A percentile compares a stretch with the other conserved stretches of the same genome.
These are phyloP conservation scores for Cladophialophora exuberans DNA, from an alignment of 2,329 filamentous ascomycete species.

Conservation along the genomic window DNA sequence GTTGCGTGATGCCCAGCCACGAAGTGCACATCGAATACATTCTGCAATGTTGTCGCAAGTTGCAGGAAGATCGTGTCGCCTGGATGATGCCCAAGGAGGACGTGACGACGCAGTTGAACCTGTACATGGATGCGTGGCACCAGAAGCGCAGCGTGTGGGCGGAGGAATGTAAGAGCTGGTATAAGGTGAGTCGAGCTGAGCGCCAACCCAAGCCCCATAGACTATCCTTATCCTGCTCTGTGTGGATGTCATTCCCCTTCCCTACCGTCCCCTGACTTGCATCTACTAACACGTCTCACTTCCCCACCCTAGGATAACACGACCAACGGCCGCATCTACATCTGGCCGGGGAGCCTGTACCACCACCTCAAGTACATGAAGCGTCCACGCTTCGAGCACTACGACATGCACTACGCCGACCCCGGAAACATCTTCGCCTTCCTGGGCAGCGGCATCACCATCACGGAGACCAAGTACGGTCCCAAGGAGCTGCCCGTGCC, in stretches of 20 bases:
- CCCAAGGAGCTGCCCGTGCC: constrained; percentile 17
- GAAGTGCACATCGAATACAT: constrained; percentile 37
- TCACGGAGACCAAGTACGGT: constrained; percentile 38
- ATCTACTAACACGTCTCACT: neutral
- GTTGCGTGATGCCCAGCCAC: constrained; percentile 34
- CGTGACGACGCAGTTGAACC: constrained; percentile 31
- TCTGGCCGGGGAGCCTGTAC: constrained; percentile 45
- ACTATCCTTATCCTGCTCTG: no score
- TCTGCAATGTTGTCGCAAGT: constrained; percentile 37
- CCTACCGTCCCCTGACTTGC: constrained; percentile 36
- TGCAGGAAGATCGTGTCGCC: constrained; percentile 39
- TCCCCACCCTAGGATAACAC: constrained; percentile 22
- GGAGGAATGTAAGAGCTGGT: constrained; percentile 37
- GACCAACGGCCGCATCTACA: constrained; percentile 38
- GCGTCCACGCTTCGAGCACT: constrained; percentile 46
- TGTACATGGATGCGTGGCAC: constrained; percentile 31
- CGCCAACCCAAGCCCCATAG: no score
- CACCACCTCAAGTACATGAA: constrained; percentile 46
- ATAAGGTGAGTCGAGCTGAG: constrained; percentile 42
- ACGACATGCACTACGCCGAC: constrained; percentile 43
- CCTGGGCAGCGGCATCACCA: constrained; percentile 50
- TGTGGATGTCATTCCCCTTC: constrained; percentile 44
- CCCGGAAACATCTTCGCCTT: constrained; percentile 46
- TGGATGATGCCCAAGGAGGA: constrained; percentile 26
- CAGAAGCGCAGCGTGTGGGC: constrained; percentile 39